A percentile compares a stretch with the other conserved stretches of the same genome.
phyloP scores from a whole-genome alignment of 352 stramenopile species.

The Globisporangium spinosum region DNA sequence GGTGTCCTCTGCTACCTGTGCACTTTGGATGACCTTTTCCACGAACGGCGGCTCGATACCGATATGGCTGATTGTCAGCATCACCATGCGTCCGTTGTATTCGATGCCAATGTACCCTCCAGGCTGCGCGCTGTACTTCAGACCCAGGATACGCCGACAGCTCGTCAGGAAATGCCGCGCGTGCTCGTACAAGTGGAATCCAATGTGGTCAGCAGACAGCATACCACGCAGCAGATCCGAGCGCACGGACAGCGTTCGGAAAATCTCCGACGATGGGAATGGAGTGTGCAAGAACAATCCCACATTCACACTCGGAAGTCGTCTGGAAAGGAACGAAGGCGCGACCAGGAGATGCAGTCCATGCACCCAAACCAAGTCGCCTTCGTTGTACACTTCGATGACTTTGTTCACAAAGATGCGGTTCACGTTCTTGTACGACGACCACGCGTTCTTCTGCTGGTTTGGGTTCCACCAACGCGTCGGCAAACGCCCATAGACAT shows the following conservation, averaged over 20 bases:
- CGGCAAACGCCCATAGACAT: slow-evolving; percentile 89
- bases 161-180: slow-evolving; percentile 97
- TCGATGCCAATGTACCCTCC: slow-evolving; percentile 93
- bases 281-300: slow-evolving; percentile 99
- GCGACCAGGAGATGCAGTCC: slow-evolving; percentile 97
- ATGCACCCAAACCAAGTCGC: slow-evolving; percentile 96
- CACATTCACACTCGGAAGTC: slow-evolving; percentile 92
- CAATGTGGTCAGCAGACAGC: slow-evolving; percentile 96
- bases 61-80: slow-evolving; percentile 97
- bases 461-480: slow-evolving; percentile 84
- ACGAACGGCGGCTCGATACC: slow-evolving; percentile 93
- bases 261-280: slow-evolving; percentile 99
- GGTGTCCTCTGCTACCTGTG: slow-evolving; percentile 50
- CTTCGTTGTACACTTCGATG: slow-evolving; percentile 89
- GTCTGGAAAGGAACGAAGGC: slow-evolving; percentile 94
- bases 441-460: slow-evolving; percentile 87
- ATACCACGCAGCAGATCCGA: slow-evolving; percentile 96
- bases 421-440: slow-evolving; percentile 96
- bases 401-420: slow-evolving; percentile 95
- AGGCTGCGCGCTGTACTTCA: slow-evolving; percentile 90
- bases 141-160: slow-evolving; percentile 85
- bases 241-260: slow-evolving; percentile 95
- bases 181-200: slow-evolving; percentile 98
- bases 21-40: slow-evolving; percentile 53
- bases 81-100: slow-evolving; percentile 95